Percentiles rank a stretch among this genome's conserved stretches.
Evolutionary conservation across 306 rosid species (phyloP).

Genomic region (Begonia peltatifolia): DNA sequence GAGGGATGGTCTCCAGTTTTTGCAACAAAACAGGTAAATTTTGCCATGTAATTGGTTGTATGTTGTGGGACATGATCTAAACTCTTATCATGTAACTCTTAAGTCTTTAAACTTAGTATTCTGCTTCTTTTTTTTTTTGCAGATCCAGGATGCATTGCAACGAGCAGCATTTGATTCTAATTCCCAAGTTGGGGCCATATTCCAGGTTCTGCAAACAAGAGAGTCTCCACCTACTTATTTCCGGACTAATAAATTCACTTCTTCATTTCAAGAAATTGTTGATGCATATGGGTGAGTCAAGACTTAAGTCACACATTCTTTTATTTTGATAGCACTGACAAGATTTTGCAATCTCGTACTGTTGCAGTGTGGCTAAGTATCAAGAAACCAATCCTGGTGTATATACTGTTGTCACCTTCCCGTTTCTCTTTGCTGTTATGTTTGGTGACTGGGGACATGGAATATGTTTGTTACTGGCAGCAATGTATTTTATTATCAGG

Average conservation of each 20-base stretch:
- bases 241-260: conserved; percentile 43
- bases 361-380: conserved; percentile 87
- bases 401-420: conserved; percentile 74
- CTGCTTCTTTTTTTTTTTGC: conserved; percentile 7
- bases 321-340: not conserved
- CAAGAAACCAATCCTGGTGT: conserved; percentile 98
- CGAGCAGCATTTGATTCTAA: conserved; percentile 39
- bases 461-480: conserved; percentile 68
- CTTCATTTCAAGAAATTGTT: conserved; percentile 50
- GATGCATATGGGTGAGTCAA: conserved; percentile 48
- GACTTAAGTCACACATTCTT: conserved; percentile 1
- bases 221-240: conserved; percentile 44
- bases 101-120: not conserved
- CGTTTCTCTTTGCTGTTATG: conserved; percentile 98
- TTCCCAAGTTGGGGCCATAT: conserved; percentile 48
- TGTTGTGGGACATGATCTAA: not conserved
- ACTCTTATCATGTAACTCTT: not conserved
- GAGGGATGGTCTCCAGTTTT: conserved; percentile 96
- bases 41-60: not conserved
- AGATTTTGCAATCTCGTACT: conserved; percentile 13
- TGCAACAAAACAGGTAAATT: conserved; percentile 65
- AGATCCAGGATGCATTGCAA: conserved; percentile 49
- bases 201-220: conserved; percentile 38
- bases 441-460: conserved; percentile 99
- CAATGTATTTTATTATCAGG: conserved; percentile 56